Evolutionary conservation across 2,329 filamentous ascomycete species (phyloP).

Genomic region (Amesomyces nigricolor): DNA sequence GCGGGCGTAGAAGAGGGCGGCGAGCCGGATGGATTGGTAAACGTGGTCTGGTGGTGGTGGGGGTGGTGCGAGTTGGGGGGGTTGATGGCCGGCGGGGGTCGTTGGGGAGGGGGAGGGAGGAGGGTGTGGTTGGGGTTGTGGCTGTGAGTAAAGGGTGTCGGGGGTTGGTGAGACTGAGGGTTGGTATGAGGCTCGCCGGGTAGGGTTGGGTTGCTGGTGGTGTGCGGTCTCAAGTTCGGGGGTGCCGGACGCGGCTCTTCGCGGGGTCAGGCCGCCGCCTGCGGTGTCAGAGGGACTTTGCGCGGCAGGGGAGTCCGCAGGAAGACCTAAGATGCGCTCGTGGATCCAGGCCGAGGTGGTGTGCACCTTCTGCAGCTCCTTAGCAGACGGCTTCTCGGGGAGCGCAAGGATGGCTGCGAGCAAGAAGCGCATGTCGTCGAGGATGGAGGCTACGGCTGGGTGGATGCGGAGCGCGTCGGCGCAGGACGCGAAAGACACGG

Average conservation of each 20-base stretch:
- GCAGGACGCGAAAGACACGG: constrained; percentile 39
- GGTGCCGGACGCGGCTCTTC: not conserved
- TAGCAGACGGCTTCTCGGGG: constrained; percentile 31
- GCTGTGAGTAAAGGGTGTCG: not conserved
- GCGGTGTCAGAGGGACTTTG: not conserved
- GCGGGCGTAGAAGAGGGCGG: constrained; percentile 44
- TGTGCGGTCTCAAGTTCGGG: not conserved
- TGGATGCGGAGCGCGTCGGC: constrained; percentile 41
- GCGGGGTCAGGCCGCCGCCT: not conserved
- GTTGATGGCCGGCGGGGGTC: not conserved
- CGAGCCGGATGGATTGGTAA: constrained; percentile 42
- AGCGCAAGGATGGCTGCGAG: constrained; percentile 39
- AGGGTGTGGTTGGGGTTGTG: not conserved
- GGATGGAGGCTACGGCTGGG: constrained; percentile 41
- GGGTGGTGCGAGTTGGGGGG: constrained; percentile 10
- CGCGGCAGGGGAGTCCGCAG: constrained; percentile 1
- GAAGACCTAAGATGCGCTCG: constrained; percentile 31
- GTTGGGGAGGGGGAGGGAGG: not conserved
- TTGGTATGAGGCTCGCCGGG: constrained; percentile 1
- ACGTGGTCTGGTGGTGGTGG: constrained; percentile 36
- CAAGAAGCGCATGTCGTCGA: constrained; percentile 47
- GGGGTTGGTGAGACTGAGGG: not conserved
- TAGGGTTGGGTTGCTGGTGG: not conserved
- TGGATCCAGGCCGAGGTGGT: constrained; percentile 38
- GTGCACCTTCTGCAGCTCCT: constrained; percentile 37